Conservation (phyloP, 257 asterid genomes). For the Primulina huaijiensis region DNA sequence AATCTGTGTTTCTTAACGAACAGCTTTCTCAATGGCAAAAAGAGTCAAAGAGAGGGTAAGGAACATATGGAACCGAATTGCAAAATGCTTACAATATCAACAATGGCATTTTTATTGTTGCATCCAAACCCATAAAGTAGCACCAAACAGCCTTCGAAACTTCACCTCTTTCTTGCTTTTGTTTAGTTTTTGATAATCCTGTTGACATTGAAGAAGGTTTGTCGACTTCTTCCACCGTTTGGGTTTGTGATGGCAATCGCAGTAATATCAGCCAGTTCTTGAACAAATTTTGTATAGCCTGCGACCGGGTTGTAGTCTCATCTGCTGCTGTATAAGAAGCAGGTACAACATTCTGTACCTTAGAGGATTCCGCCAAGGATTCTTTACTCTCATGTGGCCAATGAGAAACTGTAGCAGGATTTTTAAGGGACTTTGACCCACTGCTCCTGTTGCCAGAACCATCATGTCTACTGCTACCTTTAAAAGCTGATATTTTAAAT, state of each 20-base stretch:
- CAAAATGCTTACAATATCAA: conserved; percentile 65
- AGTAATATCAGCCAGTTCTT: conserved; percentile 71
- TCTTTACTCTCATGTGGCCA: conserved; percentile 65
- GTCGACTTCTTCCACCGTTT: conserved; percentile 39
- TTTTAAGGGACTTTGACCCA: conserved; percentile 59
- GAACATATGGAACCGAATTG: neutral
- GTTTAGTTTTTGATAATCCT: conserved; percentile 34
- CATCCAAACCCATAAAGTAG: conserved; percentile 62
- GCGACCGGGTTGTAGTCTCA: conserved; percentile 45
- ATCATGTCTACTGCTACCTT: conserved; percentile 60
- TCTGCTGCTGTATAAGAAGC: conserved; percentile 34
- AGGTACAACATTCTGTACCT: conserved; percentile 23
- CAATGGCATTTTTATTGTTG: conserved; percentile 66
- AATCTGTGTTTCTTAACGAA: neutral
- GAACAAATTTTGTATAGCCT: conserved; percentile 65
- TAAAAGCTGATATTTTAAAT: conserved; percentile 74
- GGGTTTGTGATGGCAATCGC: conserved; percentile 44
- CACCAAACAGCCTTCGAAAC: conserved; percentile 49
- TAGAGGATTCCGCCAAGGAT: conserved; percentile 51
- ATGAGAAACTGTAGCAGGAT: conserved; percentile 57
- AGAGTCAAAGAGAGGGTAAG: conserved; percentile 11
- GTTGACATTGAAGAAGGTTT: conserved; percentile 44
- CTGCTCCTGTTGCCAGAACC: conserved; percentile 53
- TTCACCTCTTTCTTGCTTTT: conserved; percentile 40
- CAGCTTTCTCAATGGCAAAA: neutral